These are phyloP conservation scores for Coemansia sp. DNA, from an alignment of 192 early-diverging fungal species.

Conservation along the genomic window DNA sequence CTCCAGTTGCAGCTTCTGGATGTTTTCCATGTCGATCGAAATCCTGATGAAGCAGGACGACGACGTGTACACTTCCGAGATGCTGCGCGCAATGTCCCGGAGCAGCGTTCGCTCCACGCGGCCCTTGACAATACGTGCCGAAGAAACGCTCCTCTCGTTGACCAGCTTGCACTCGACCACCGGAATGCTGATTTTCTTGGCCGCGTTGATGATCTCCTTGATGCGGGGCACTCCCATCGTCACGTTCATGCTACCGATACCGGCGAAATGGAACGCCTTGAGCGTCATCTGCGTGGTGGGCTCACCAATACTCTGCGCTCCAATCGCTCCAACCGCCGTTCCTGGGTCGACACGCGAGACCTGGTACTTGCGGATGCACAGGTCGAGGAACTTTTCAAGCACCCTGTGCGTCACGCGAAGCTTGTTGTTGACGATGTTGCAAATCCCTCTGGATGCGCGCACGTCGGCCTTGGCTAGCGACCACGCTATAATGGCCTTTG, in stretches of 20 bases:
- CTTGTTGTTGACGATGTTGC: conserved; percentile 64
- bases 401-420: conserved; percentile 74
- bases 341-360: conserved; percentile 94
- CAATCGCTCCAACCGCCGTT: conserved; percentile 95
- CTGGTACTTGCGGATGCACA: conserved; percentile 83
- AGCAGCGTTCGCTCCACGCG: conserved; percentile 90
- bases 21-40: conserved; percentile 82
- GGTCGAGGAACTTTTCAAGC: conserved; percentile 72
- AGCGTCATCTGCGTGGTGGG: conserved; percentile 99
- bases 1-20: conserved; percentile 89
- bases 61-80: conserved; percentile 85
- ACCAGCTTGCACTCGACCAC: conserved; percentile 82
- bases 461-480: conserved; percentile 24
- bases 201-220: conserved; percentile 99
- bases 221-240: conserved; percentile 99
- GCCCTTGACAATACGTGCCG: conserved; percentile 96
- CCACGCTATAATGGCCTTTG: conserved; percentile 28
- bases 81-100: conserved; percentile 91
- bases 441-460: conserved; percentile 31
- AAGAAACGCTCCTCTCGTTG: conserved; percentile 64
- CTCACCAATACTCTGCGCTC: conserved; percentile 97
- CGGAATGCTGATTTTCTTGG: conserved; percentile 93
- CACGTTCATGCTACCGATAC: conserved; percentile 98
- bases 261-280: conserved; percentile 99
- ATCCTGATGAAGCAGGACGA: conserved; percentile 78